These are phyloP conservation scores for Aspergillus coremiiformis DNA, from an alignment of 495 filamentous ascomycete species.

Conservation along the genomic window DNA sequence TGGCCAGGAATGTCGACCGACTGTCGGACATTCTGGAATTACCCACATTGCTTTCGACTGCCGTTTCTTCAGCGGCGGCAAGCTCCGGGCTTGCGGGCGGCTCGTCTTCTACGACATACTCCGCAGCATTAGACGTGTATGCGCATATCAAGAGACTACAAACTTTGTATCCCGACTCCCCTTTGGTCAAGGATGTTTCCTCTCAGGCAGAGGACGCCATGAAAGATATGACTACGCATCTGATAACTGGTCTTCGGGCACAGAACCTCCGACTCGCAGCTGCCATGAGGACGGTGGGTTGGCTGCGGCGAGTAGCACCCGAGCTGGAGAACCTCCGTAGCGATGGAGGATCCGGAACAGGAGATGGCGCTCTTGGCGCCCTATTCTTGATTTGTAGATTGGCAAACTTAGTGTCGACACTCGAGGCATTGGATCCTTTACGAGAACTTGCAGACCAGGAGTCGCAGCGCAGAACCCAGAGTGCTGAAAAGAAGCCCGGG, in stretches of 20 bases:
- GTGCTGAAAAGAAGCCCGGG: constrained; percentile 19
- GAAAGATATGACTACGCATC: constrained; percentile 77
- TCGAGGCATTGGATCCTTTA: constrained; percentile 79
- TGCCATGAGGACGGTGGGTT: constrained; percentile 86
- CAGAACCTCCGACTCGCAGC: constrained; percentile 82
- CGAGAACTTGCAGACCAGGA: constrained; percentile 88
- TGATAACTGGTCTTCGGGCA: constrained; percentile 68
- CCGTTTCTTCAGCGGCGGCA: constrained; percentile 55
- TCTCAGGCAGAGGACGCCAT: constrained; percentile 80
- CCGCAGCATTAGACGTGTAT: constrained; percentile 83
- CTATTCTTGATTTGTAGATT: constrained; percentile 84
- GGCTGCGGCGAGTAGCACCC: constrained; percentile 79
- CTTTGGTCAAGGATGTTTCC: constrained; percentile 63
- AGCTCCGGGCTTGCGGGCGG: constrained; percentile 38
- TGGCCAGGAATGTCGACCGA: constrained; percentile 81
- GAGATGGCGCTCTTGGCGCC: constrained; percentile 63
- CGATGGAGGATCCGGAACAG: constrained; percentile 35
- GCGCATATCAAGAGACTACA: constrained; percentile 88
- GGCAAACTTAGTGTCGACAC: constrained; percentile 67
- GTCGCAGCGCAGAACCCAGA: constrained; percentile 37
- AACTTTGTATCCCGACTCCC: constrained; percentile 71
- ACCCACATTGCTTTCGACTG: constrained; percentile 72
- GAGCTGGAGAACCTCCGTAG: constrained; percentile 53
- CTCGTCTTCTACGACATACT: constrained; percentile 65
- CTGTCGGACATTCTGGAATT: constrained; percentile 88